Conservation (phyloP, 23 red algal genomes). For the Pyropia yezoensis region DNA sequence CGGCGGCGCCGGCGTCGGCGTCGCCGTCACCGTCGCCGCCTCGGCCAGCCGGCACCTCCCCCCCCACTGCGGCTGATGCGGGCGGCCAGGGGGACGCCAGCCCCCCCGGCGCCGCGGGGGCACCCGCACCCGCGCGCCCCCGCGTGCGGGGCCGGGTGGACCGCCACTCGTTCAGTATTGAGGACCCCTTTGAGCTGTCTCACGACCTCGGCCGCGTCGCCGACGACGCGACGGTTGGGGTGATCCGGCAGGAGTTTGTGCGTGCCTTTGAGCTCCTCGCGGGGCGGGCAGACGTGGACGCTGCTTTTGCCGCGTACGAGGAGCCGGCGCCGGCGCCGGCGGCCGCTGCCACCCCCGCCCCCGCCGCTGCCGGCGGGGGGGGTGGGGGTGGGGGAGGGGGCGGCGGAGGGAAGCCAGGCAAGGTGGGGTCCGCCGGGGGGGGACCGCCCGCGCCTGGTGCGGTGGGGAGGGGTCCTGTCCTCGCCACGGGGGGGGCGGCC, state of each 20-base stretch:
- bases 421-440: too few relatives aligned
- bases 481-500: too few relatives aligned
- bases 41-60: neutral
- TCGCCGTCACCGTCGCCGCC: too few relatives aligned
- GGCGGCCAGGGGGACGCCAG: neutral
- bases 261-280: constrained; percentile 79
- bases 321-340: neutral
- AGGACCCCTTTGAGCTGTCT: constrained; percentile 97
- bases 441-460: too few relatives aligned
- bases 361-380: too few relatives aligned
- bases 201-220: constrained; percentile 84
- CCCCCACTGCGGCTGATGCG: neutral
- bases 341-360: too few relatives aligned
- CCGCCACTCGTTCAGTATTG: constrained; percentile 78
- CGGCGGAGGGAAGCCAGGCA: too few relatives aligned
- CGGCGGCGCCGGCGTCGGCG: neutral
- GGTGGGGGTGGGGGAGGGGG: too few relatives aligned
- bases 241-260: constrained; percentile 84
- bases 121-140: too few relatives aligned
- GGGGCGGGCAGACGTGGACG: constrained; percentile 3
- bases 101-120: neutral
- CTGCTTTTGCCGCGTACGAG: constrained; percentile 8
- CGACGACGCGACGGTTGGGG: constrained; percentile 45
- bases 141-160: too few relatives aligned
- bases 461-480: too few relatives aligned